Percentiles rank a stretch among this genome's conserved stretches.
phyloP scores from a whole-genome alignment of 2,329 filamentous ascomycete species.

The Calonectria fujianensis region DNA sequence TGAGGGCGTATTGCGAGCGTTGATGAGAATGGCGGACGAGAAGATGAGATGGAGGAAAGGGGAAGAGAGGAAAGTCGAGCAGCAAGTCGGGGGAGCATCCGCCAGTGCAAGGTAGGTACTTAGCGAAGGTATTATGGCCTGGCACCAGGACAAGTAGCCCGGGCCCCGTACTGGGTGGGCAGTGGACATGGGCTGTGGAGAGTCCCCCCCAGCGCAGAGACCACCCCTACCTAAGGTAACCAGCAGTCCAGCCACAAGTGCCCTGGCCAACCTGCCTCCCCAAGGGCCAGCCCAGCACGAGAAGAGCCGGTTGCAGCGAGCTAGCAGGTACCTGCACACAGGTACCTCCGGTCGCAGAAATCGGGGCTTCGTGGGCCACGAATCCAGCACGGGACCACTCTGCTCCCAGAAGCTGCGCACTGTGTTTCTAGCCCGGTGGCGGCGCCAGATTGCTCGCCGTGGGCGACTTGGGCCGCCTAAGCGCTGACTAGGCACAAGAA shows the following conservation, averaged over 20 bases:
- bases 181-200: slow-evolving; percentile 31
- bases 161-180: slow-evolving; percentile 28
- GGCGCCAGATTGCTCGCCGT: not conserved
- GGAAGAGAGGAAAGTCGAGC: slow-evolving; percentile 49
- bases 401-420: not conserved
- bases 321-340: slow-evolving; percentile 37
- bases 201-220: slow-evolving; percentile 34
- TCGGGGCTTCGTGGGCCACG: slow-evolving; percentile 30
- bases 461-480: slow-evolving; percentile 1
- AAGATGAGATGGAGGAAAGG: slow-evolving; percentile 50
- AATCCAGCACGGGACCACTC: not conserved
- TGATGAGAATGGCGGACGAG: slow-evolving; percentile 32
- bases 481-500: slow-evolving; percentile 3
- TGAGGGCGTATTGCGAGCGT: slow-evolving; percentile 44
- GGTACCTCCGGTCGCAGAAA: slow-evolving; percentile 33
- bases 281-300: slow-evolving; percentile 31
- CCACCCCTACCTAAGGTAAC: slow-evolving; percentile 31
- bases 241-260: slow-evolving; percentile 30
- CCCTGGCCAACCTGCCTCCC: slow-evolving; percentile 27
- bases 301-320: slow-evolving; percentile 50
- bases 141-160: slow-evolving; percentile 24
- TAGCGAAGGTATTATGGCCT: slow-evolving; percentile 32
- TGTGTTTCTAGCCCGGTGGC: slow-evolving; percentile 20
- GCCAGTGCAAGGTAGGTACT: slow-evolving; percentile 28
- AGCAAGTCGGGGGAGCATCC: slow-evolving; percentile 40